Evolutionary conservation across 495 filamentous ascomycete genomes (phyloP).

Genomic region (Echria macrotheca): DNA sequence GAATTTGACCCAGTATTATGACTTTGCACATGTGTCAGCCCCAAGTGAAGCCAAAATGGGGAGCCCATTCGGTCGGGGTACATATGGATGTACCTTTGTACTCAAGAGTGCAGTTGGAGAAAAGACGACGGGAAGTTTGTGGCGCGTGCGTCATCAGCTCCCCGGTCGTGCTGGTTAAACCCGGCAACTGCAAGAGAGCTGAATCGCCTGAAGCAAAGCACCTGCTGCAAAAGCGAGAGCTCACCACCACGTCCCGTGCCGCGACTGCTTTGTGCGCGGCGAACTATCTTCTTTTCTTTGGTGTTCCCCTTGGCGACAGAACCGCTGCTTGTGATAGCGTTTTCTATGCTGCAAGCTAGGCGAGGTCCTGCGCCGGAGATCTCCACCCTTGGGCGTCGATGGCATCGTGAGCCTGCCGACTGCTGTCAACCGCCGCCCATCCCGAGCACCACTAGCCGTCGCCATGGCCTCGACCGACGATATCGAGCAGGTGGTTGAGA

Average conservation of each 20-base stretch:
- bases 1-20: too few relatives aligned
- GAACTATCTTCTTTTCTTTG: not conserved
- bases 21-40: too few relatives aligned
- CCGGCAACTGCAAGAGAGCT: too few relatives aligned
- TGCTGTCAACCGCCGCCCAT: not conserved
- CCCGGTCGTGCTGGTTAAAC: too few relatives aligned
- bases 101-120: not conserved
- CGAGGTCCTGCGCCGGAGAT: too few relatives aligned
- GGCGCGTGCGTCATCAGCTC: too few relatives aligned
- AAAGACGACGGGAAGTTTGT: not conserved
- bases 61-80: too few relatives aligned
- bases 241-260: not conserved
- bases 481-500: slow-evolving; percentile 11
- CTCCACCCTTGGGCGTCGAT: not conserved
- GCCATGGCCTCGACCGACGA: slow-evolving; percentile 5
- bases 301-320: not conserved
- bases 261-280: not conserved
- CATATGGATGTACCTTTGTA: too few relatives aligned
- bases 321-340: too few relatives aligned
- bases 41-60: too few relatives aligned
- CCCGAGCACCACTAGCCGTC: too few relatives aligned
- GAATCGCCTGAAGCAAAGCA: not conserved
- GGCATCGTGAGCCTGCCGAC: not conserved
- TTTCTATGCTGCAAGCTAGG: too few relatives aligned
- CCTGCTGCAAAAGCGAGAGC: not conserved